Evolutionary conservation across 2,329 filamentous ascomycete species (phyloP).

Genomic region (Fusarium decemcellulare): DNA sequence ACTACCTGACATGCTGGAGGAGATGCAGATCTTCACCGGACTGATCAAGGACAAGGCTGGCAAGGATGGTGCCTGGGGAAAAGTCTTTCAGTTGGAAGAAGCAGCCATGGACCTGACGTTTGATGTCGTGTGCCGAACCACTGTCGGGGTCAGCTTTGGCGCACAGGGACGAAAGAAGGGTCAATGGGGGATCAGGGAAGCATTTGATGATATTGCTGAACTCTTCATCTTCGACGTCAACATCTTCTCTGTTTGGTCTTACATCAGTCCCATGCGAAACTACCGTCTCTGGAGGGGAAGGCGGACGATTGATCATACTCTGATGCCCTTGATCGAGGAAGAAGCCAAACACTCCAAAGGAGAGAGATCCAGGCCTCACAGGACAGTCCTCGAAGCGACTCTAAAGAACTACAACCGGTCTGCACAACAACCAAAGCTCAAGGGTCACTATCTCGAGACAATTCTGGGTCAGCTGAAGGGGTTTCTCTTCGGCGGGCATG

Average conservation of each 20-base stretch:
- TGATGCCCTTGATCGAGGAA: not conserved
- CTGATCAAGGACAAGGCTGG: not conserved
- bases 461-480: slow-evolving; percentile 3
- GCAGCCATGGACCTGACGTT: slow-evolving; percentile 8
- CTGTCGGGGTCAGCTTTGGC: slow-evolving; percentile 6
- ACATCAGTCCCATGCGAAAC: slow-evolving; percentile 4
- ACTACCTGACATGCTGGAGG: slow-evolving; percentile 4
- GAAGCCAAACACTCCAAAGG: not conserved
- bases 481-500: slow-evolving; percentile 1
- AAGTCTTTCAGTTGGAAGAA: not conserved
- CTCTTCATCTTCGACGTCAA: slow-evolving; percentile 10
- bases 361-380: not conserved
- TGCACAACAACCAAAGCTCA: not conserved
- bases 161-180: slow-evolving; percentile 2
- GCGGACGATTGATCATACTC: not conserved
- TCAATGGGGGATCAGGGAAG: slow-evolving; percentile 9
- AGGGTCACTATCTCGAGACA: not conserved
- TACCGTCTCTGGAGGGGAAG: not conserved
- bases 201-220: slow-evolving; percentile 4
- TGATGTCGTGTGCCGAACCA: slow-evolving; percentile 7
- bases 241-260: slow-evolving; percentile 8
- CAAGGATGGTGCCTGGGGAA: not conserved
- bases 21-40: not conserved
- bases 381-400: not conserved
- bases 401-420: not conserved